These are phyloP conservation scores for Dimargaris cristalligena DNA, from an alignment of 192 early-diverging fungal species.

Conservation along the genomic window DNA sequence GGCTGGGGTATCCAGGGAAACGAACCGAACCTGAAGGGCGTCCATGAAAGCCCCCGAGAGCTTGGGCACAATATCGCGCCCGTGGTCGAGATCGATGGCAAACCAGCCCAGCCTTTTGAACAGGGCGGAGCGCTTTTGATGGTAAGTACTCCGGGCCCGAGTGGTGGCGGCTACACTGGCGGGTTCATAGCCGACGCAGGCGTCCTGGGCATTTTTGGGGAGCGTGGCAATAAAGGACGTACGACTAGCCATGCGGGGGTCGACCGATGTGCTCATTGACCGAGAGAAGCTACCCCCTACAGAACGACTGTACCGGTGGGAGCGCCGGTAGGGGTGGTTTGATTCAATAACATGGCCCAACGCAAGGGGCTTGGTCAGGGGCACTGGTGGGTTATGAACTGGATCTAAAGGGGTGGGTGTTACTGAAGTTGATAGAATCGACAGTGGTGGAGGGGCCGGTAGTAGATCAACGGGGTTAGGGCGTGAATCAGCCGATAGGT, in stretches of 20 bases:
- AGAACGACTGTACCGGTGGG: neutral
- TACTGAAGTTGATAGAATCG: neutral
- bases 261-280: neutral
- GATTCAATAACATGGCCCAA: neutral
- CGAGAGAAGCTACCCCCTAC: neutral
- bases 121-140: neutral
- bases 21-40: slow-evolving; percentile 3
- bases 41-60: neutral
- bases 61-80: neutral
- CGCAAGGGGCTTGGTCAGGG: too few species aligned
- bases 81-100: slow-evolving; percentile 4
- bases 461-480: neutral
- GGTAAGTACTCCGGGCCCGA: neutral
- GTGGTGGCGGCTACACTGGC: neutral
- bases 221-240: neutral
- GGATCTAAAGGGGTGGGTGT: neutral
- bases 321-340: neutral
- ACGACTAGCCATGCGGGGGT: neutral
- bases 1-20: too few species aligned
- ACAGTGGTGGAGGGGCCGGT: neutral
- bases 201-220: neutral
- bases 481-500: neutral
- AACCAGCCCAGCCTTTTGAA: slow-evolving; percentile 1
- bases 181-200: slow-evolving; percentile 9
- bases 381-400: too few species aligned